Evolutionary conservation across 2,329 filamentous ascomycete genomes (phyloP).

Genomic region (Phoma herbarum): DNA sequence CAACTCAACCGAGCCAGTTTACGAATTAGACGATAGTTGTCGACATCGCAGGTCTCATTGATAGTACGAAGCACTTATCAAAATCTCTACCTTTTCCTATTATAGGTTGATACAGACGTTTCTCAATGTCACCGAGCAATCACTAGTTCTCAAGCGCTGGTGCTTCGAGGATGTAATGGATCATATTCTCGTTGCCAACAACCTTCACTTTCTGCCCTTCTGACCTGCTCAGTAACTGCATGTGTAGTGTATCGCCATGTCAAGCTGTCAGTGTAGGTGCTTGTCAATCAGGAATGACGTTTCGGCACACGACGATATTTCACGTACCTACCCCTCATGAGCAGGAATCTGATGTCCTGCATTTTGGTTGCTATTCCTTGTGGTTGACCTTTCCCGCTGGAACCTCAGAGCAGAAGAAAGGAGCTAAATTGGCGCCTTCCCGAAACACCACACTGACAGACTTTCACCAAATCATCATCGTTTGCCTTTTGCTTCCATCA

Average conservation of each 20-base stretch:
- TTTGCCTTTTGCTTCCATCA: neutral
- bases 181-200: neutral
- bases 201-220: too few relatives aligned
- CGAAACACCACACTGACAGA: neutral
- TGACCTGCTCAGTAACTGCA: neutral
- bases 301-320: neutral
- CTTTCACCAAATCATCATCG: neutral
- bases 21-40: too few relatives aligned
- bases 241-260: neutral
- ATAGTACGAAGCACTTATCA: neutral
- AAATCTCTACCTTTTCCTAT: neutral
- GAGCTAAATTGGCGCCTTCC: neutral
- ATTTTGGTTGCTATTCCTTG: neutral
- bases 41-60: neutral
- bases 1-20: neutral
- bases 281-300: neutral
- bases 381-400: neutral
- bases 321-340: neutral
- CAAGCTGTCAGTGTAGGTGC: neutral
- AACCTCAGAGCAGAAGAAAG: neutral
- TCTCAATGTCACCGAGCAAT: neutral
- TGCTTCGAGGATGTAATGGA: neutral
- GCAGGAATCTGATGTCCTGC: neutral
- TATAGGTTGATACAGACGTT: neutral
- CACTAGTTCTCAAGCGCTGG: neutral